Evolutionary conservation across 1,284 basidiomycete species (phyloP).

Genomic region (Cutaneotrichosporon sp.): DNA sequence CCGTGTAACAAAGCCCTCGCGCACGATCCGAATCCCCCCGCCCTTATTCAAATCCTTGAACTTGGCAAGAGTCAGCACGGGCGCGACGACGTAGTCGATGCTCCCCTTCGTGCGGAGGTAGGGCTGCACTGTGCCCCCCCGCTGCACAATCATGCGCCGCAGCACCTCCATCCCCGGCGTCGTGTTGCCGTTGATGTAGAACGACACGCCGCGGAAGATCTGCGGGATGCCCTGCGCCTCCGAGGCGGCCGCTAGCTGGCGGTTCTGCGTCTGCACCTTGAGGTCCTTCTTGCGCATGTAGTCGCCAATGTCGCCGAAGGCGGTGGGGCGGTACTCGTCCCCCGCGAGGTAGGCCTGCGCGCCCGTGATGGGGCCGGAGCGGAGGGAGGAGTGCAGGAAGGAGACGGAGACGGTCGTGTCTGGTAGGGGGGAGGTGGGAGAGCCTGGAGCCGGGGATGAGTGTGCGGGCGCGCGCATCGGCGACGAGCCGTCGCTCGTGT

Average conservation of each 20-base stretch:
- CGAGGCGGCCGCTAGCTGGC: slow-evolving; percentile 57
- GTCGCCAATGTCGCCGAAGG: slow-evolving; percentile 79
- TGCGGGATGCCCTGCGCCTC: slow-evolving; percentile 49
- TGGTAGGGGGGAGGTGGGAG: background rate
- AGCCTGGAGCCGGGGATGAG: background rate
- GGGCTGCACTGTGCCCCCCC: slow-evolving; percentile 81
- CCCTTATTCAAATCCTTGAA: slow-evolving; percentile 74
- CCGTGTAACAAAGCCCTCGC: slow-evolving; percentile 82
- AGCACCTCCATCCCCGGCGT: slow-evolving; percentile 83
- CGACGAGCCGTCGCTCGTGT: background rate
- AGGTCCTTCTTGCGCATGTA: slow-evolving; percentile 88
- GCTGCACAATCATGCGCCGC: slow-evolving; percentile 72
- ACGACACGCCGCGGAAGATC: slow-evolving; percentile 71
- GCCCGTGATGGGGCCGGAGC: background rate
- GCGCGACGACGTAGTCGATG: slow-evolving; percentile 74
- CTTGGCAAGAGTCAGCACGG: slow-evolving; percentile 85
- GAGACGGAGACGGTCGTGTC: background rate
- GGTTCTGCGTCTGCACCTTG: slow-evolving; percentile 85
- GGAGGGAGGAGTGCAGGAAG: background rate
- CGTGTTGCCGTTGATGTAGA: slow-evolving; percentile 92
- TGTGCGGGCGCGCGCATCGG: background rate
- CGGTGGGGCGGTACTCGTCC: slow-evolving; percentile 69
- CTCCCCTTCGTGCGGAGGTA: slow-evolving; percentile 40
- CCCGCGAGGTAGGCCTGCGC: slow-evolving; percentile 41
- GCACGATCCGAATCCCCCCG: slow-evolving; percentile 73